These are phyloP conservation scores for Cutaneotrichosporon dermatis DNA, from an alignment of 1,284 basidiomycete species.

Conservation along the genomic window DNA sequence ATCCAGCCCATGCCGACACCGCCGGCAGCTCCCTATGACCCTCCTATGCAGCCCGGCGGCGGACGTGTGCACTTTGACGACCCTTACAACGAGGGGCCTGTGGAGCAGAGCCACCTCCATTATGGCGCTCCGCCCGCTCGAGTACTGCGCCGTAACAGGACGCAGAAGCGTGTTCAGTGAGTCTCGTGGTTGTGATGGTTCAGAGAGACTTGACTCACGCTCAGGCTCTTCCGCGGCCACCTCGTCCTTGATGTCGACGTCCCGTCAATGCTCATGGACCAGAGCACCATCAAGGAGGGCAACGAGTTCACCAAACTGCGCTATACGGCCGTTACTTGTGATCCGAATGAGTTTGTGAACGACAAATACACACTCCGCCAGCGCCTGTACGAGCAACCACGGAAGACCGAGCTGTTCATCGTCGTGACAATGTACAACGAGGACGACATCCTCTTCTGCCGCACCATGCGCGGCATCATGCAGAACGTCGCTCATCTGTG, in stretches of 20 bases:
- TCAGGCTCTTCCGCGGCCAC: constrained; percentile 80
- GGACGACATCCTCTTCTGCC: constrained; percentile 68
- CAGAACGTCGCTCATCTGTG: constrained; percentile 59
- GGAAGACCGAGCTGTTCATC: constrained; percentile 76
- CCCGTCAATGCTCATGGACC: constrained; percentile 74
- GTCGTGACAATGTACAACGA: constrained; percentile 76
- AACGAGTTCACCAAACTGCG: constrained; percentile 94
- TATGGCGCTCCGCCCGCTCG: constrained; percentile 83
- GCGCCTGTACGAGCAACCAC: constrained; percentile 69
- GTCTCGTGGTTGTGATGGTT: constrained; percentile 30
- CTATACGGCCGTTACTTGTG: constrained; percentile 87
- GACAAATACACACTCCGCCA: constrained; percentile 75
- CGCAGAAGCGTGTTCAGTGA: constrained; percentile 78
- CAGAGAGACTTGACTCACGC: not conserved
- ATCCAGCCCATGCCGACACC: not conserved
- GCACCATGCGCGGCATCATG: constrained; percentile 90
- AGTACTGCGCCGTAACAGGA: constrained; percentile 80
- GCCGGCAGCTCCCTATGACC: not conserved
- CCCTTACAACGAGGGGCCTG: constrained; percentile 24
- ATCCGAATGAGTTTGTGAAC: constrained; percentile 80
- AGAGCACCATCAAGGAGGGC: constrained; percentile 68
- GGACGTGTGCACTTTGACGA: constrained; percentile 14
- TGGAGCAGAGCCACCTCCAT: constrained; percentile 46
- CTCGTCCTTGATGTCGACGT: constrained; percentile 82
- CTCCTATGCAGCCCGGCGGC: not conserved